A percentile compares a stretch with the other conserved stretches of the same genome.
Evolutionary conservation across 768 basidiomycete species (phyloP).

Genomic region (Sistotremastrum suecicum): DNA sequence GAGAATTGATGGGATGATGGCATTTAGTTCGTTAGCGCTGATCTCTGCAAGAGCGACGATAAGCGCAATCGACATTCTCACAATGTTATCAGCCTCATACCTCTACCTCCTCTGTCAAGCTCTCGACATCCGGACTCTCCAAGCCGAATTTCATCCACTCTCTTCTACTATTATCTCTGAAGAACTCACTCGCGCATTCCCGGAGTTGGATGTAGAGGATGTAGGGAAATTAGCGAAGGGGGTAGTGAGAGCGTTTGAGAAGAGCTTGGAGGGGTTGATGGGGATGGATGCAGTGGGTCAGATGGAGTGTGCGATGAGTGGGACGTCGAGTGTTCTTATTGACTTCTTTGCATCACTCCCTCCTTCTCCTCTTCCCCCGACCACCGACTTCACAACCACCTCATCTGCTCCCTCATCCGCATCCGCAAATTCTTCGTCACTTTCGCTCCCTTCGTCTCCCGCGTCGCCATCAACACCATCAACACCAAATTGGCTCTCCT

Average conservation of each 20-base stretch:
- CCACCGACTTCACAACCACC: too few species aligned
- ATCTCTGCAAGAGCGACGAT: constrained; percentile 74
- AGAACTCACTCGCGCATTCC: constrained; percentile 33
- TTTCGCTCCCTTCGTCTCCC: not conserved
- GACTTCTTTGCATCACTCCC: constrained; percentile 25
- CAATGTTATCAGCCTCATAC: constrained; percentile 60
- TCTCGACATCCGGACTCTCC: constrained; percentile 70
- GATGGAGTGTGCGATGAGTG: constrained; percentile 57
- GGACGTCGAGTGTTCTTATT: constrained; percentile 45
- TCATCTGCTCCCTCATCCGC: too few species aligned
- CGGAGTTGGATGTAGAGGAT: too few species aligned
- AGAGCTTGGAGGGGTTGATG: too few species aligned
- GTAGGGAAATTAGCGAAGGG: too few species aligned
- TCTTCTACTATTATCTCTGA: constrained; percentile 33
- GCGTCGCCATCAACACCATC: constrained; percentile 1
- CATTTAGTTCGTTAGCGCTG: constrained; percentile 59
- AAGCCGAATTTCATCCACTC: constrained; percentile 43
- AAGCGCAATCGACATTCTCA: constrained; percentile 63
- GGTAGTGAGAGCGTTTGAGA: too few species aligned
- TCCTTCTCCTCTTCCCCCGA: too few species aligned
- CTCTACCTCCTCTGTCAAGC: constrained; percentile 73
- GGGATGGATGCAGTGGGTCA: constrained; percentile 51
- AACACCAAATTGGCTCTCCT: not conserved
- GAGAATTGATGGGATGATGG: constrained; percentile 1
- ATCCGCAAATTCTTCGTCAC: not conserved